These are phyloP conservation scores for Emmonsia crescens DNA, from an alignment of 2,329 filamentous ascomycete genomes.

Conservation along the genomic window DNA sequence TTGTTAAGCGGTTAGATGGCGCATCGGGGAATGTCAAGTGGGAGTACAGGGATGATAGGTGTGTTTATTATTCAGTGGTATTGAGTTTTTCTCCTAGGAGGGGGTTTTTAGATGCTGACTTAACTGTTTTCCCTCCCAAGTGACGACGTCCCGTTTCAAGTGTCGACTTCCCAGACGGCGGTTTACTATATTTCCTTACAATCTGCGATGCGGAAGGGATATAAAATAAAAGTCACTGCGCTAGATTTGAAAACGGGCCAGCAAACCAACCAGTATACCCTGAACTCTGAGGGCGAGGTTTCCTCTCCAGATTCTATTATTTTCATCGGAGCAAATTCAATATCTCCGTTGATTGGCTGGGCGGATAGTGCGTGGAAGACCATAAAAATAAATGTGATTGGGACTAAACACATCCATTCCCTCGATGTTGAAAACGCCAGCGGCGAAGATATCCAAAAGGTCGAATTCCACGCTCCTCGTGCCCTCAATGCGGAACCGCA, in stretches of 20 bases:
- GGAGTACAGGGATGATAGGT: constrained; percentile 59
- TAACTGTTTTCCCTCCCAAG: constrained; percentile 30
- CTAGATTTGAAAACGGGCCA: constrained; percentile 64
- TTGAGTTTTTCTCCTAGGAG: background rate
- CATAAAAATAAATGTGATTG: constrained; percentile 37
- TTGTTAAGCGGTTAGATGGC: constrained; percentile 62
- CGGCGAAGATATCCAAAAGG: constrained; percentile 40
- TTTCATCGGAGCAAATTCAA: constrained; percentile 31
- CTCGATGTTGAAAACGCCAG: constrained; percentile 31
- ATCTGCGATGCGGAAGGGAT: constrained; percentile 52
- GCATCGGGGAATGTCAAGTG: constrained; percentile 63
- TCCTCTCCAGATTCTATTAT: constrained; percentile 29
- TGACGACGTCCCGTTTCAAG: constrained; percentile 64
- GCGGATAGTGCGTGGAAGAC: constrained; percentile 33
- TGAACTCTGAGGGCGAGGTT: constrained; percentile 67
- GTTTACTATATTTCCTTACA: constrained; percentile 71
- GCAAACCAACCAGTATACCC: constrained; percentile 57
- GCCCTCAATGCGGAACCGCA: constrained; percentile 62
- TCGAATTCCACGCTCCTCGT: constrained; percentile 62
- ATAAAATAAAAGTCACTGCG: constrained; percentile 64
- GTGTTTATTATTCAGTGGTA: background rate
- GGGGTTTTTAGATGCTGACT: constrained; percentile 5
- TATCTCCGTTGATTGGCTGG: constrained; percentile 35
- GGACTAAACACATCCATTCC: constrained; percentile 30
- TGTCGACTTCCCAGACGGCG: constrained; percentile 55